Conservation (phyloP, 805 yeast genomes). For the Zygosaccharomyces bisporus region DNA sequence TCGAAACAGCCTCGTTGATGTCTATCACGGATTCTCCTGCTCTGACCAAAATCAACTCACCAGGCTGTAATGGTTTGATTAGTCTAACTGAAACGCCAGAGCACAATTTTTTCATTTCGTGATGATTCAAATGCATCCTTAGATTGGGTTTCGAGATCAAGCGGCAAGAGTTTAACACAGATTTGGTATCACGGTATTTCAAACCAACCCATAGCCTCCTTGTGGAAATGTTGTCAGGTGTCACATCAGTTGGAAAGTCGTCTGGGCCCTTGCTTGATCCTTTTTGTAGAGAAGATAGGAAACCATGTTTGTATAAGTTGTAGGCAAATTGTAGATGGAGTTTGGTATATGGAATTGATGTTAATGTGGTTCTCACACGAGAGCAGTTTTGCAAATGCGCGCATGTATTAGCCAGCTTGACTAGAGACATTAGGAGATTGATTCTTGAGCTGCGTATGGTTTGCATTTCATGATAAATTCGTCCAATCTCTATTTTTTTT, state of each 20-base stretch:
- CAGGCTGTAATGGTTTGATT: constrained; percentile 80
- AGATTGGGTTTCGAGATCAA: constrained; percentile 84
- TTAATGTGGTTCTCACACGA: constrained; percentile 64
- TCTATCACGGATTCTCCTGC: constrained; percentile 58
- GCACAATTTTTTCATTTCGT: constrained; percentile 69
- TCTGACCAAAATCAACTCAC: constrained; percentile 76
- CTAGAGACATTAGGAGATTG: constrained; percentile 66
- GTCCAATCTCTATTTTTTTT: constrained; percentile 5
- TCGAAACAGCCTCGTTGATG: constrained; percentile 80
- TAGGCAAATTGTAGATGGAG: constrained; percentile 79
- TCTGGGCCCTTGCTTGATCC: constrained; percentile 90
- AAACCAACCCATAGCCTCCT: constrained; percentile 89
- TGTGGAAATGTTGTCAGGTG: constrained; percentile 81
- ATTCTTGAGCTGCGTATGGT: not conserved
- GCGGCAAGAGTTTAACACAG: constrained; percentile 69
- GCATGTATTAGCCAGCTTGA: constrained; percentile 76
- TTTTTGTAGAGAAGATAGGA: constrained; percentile 74
- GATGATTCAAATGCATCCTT: constrained; percentile 56
- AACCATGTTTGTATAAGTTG: constrained; percentile 87
- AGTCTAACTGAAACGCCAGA: constrained; percentile 71
- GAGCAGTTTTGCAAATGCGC: constrained; percentile 87
- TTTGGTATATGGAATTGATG: constrained; percentile 79
- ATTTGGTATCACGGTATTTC: constrained; percentile 75
- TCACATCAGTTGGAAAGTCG: constrained; percentile 62
- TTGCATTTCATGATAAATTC: not conserved